Conservation (phyloP, 2,329 filamentous ascomycete genomes). For the Penicillium sp. region DNA sequence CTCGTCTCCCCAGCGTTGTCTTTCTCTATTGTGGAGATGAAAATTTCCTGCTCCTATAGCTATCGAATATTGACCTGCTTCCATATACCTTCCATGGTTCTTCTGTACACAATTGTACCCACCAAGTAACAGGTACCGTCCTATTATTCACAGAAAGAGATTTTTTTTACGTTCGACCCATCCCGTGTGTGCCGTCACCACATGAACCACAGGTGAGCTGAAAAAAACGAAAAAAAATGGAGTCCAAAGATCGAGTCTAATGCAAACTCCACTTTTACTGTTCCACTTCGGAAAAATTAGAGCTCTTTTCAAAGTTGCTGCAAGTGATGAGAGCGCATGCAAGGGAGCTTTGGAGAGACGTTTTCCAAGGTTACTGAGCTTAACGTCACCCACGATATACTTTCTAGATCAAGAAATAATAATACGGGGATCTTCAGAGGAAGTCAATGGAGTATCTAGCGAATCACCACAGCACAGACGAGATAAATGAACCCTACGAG, state of each 20-base stretch:
- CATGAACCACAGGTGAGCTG: conserved; percentile 16
- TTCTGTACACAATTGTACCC: conserved; percentile 17
- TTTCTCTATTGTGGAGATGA: conserved; percentile 25
- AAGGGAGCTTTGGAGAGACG: not conserved
- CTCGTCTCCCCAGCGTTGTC: not conserved
- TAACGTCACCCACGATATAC: conserved; percentile 3
- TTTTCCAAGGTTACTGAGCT: no score
- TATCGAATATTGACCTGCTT: conserved; percentile 5
- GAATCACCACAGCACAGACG: no score
- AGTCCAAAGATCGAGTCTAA: conserved; percentile 35
- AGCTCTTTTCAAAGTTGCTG: conserved; percentile 22
- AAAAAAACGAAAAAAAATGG: conserved; percentile 18
- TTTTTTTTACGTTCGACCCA: conserved; percentile 17
- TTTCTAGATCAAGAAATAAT: not conserved
- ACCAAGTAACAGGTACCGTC: conserved; percentile 3
- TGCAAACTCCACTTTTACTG: conserved; percentile 26
- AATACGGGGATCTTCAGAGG: no score
- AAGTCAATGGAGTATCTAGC: no score
- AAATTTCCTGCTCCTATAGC: conserved; percentile 5
- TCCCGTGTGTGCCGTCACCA: conserved; percentile 21
- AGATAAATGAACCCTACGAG: no score
- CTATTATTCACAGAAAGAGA: conserved; percentile 1
- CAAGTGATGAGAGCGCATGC: conserved; percentile 24
- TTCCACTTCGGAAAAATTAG: conserved; percentile 37
- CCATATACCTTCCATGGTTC: conserved; percentile 25